Percentiles rank a stretch among this genome's conserved stretches.
These are phyloP conservation scores for Wilhelminamyces savonicus DNA, from an alignment of 805 yeast genomes.

Conservation along the genomic window DNA sequence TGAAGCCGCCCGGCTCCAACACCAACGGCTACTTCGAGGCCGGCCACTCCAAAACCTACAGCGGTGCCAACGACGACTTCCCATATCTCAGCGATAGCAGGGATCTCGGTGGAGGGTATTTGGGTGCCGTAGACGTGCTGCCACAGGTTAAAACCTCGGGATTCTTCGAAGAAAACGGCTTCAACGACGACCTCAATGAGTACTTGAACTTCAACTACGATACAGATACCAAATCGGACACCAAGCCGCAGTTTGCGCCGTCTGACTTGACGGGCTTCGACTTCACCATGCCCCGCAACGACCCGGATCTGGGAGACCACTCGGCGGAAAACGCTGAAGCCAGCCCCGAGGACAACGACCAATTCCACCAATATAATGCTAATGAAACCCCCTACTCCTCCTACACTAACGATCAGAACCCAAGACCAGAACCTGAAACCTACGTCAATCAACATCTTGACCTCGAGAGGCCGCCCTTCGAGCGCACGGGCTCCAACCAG, in stretches of 20 bases:
- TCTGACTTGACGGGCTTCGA: slow-evolving; percentile 15
- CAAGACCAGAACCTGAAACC: background rate
- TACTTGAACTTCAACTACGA: no score
- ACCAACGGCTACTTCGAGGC: slow-evolving; percentile 10
- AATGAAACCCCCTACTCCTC: no score
- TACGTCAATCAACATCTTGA: slow-evolving; percentile 1
- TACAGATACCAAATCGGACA: background rate
- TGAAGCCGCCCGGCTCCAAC: slow-evolving; percentile 24
- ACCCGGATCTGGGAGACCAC: background rate
- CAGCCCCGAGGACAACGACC: background rate
- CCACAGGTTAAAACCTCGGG: background rate
- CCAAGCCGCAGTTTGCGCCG: background rate
- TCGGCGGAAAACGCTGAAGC: slow-evolving; percentile 1
- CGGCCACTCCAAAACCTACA: slow-evolving; percentile 4
- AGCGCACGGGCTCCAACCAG: slow-evolving; percentile 4
- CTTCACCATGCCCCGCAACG: slow-evolving; percentile 6
- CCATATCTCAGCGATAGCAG: slow-evolving; percentile 1
- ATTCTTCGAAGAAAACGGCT: slow-evolving; percentile 2
- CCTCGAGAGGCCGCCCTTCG: slow-evolving; percentile 6
- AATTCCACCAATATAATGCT: no score
- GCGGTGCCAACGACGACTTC: background rate
- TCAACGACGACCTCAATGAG: slow-evolving; percentile 1
- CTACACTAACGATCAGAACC: no score
- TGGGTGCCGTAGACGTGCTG: slow-evolving; percentile 1
- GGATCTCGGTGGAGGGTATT: background rate